phyloP scores from a whole-genome alignment of 2,329 filamentous ascomycete genomes.

The Monilinia fructigena region DNA sequence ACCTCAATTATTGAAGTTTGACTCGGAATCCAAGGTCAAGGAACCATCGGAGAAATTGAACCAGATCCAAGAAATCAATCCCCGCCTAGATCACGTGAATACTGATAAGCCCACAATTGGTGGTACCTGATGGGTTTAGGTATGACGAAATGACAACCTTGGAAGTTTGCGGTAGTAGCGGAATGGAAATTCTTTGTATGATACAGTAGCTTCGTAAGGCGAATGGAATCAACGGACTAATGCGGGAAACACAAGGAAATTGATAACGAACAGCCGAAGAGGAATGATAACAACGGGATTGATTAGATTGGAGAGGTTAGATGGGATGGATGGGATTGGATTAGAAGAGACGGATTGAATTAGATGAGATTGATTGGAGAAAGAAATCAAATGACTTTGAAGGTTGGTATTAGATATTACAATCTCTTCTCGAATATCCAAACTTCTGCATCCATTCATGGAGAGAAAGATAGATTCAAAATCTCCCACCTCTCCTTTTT shows the following conservation, averaged over 20 bases:
- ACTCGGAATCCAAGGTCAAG: not conserved
- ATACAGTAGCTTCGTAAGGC: too few relatives aligned
- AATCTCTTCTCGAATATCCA: not conserved
- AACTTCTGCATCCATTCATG: not conserved
- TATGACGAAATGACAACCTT: constrained; percentile 11
- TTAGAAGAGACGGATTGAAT: not conserved
- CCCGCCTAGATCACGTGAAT: constrained; percentile 16
- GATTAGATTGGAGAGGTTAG: not conserved
- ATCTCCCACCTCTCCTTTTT: constrained; percentile 12
- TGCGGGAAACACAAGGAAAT: not conserved
- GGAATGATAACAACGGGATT: not conserved
- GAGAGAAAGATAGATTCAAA: not conserved
- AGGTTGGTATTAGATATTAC: not conserved
- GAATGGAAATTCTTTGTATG: not conserved
- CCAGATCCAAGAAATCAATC: not conserved
- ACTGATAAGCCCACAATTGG: not conserved
- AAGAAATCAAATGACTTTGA: not conserved
- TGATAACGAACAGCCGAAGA: not conserved
- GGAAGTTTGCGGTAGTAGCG: not conserved
- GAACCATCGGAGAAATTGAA: not conserved
- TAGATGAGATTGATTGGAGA: not conserved
- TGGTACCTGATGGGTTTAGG: constrained; percentile 7
- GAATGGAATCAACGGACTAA: not conserved
- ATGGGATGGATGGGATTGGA: not conserved
- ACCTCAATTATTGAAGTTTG: not conserved